phyloP scores from a whole-genome alignment of 768 basidiomycete species.

The Brasilioporus rufonigricans region DNA sequence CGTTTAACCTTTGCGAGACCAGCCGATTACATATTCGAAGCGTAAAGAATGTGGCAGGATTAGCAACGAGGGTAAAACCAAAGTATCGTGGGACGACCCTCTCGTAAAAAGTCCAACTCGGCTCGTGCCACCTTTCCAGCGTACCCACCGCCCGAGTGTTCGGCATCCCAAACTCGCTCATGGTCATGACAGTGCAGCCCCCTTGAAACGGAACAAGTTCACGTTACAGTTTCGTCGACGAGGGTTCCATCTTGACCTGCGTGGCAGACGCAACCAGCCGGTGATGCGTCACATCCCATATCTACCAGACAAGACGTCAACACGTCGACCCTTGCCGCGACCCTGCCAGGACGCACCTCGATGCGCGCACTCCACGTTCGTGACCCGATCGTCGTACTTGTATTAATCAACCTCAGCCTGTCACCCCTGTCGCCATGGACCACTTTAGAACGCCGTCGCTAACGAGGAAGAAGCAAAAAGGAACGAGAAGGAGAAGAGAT shows the following conservation, averaged over 20 bases:
- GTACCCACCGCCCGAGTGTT: too few species aligned
- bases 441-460: background rate
- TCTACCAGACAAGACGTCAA: conserved; percentile 28
- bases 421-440: conserved; percentile 40
- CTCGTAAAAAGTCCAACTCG: too few species aligned
- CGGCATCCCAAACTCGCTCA: too few species aligned
- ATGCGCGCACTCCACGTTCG: conserved; percentile 35
- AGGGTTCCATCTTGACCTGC: conserved; percentile 38
- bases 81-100: too few species aligned
- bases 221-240: conserved; percentile 20
- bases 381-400: conserved; percentile 32
- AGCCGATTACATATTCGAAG: too few species aligned
- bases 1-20: too few species aligned
- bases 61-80: too few species aligned
- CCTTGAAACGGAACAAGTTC: too few species aligned
- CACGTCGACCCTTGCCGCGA: background rate
- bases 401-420: conserved; percentile 41
- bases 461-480: too few species aligned
- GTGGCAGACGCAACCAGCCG: conserved; percentile 42
- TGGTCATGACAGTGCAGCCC: too few species aligned
- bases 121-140: too few species aligned
- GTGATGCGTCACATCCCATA: conserved; percentile 40
- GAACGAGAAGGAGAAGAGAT: background rate
- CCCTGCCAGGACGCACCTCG: conserved; percentile 33
- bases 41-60: too few species aligned